Conservation (phyloP, 495 filamentous ascomycete species). For the Annulohypoxylon bovei region DNA sequence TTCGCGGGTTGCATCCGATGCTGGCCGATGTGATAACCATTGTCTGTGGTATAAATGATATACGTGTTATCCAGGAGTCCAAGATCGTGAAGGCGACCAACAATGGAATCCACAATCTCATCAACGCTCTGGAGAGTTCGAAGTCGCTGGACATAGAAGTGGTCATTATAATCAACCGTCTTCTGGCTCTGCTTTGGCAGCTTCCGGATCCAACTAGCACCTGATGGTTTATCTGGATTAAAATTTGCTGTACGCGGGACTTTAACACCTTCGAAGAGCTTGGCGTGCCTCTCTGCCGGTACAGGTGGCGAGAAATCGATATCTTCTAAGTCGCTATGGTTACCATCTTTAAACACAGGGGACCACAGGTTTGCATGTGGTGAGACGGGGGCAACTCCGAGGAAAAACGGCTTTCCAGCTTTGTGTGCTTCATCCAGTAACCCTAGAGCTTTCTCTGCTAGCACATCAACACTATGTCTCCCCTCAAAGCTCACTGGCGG, state of each 20-base stretch:
- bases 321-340: slow-evolving; percentile 36
- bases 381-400: slow-evolving; percentile 71
- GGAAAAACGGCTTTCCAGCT: slow-evolving; percentile 69
- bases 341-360: slow-evolving; percentile 49
- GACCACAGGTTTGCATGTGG: slow-evolving; percentile 67
- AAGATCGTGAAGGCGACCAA: slow-evolving; percentile 61
- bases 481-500: slow-evolving; percentile 66
- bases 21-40: slow-evolving; percentile 80
- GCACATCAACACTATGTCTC: slow-evolving; percentile 69
- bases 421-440: slow-evolving; percentile 70
- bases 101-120: slow-evolving; percentile 70
- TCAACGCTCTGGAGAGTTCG: slow-evolving; percentile 74
- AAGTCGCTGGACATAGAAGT: slow-evolving; percentile 72
- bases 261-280: slow-evolving; percentile 58
- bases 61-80: slow-evolving; percentile 72
- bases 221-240: slow-evolving; percentile 63
- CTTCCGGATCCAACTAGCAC: slow-evolving; percentile 69
- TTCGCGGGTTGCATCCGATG: slow-evolving; percentile 78
- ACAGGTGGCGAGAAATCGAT: slow-evolving; percentile 62
- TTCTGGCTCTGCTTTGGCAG: slow-evolving; percentile 63
- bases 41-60: slow-evolving; percentile 77
- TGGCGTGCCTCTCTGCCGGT: slow-evolving; percentile 56
- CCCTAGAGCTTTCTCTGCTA: slow-evolving; percentile 68
- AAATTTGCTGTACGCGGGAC: slow-evolving; percentile 65
- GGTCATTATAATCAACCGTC: slow-evolving; percentile 71